phyloP scores from a whole-genome alignment of 2,329 filamentous ascomycete species.

The Xylaria polymorpha region DNA sequence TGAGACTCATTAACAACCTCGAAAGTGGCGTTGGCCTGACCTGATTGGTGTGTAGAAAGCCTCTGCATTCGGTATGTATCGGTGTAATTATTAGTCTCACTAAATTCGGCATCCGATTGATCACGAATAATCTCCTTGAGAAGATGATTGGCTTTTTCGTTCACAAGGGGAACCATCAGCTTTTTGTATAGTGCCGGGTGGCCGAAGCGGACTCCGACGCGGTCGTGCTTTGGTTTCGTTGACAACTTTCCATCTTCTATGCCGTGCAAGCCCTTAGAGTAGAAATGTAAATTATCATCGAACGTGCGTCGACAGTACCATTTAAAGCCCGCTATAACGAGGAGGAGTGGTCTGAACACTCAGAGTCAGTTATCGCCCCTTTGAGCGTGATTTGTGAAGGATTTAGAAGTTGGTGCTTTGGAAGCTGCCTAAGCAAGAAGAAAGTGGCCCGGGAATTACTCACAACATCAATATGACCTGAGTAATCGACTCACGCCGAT shows the following conservation, averaged over 20 bases:
- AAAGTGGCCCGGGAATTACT: too few species aligned
- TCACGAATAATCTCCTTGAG: constrained; percentile 86
- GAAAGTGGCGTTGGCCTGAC: constrained; percentile 62
- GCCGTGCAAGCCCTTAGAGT: constrained; percentile 60
- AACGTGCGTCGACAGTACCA: constrained; percentile 79
- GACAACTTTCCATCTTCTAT: constrained; percentile 59
- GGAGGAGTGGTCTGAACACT: constrained; percentile 68
- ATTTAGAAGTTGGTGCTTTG: too few species aligned
- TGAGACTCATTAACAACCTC: constrained; percentile 87
- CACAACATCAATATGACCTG: constrained; percentile 71
- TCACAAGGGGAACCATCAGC: constrained; percentile 95
- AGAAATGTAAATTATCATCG: constrained; percentile 76
- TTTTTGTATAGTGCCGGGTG: constrained; percentile 90
- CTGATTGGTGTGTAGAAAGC: constrained; percentile 67
- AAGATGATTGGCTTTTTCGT: constrained; percentile 84
- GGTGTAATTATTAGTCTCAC: constrained; percentile 75
- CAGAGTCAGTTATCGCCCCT: too few species aligned
- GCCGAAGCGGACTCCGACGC: constrained; percentile 80
- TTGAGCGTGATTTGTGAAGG: too few species aligned
- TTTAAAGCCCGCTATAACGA: constrained; percentile 84
- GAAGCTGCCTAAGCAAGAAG: too few species aligned
- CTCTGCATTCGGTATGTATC: constrained; percentile 81
- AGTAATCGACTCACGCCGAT: constrained; percentile 65
- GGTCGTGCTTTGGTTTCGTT: constrained; percentile 68
- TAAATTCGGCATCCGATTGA: constrained; percentile 73